Conservation (phyloP, 208 protist genomes). For the Porcisia deanei region DNA sequence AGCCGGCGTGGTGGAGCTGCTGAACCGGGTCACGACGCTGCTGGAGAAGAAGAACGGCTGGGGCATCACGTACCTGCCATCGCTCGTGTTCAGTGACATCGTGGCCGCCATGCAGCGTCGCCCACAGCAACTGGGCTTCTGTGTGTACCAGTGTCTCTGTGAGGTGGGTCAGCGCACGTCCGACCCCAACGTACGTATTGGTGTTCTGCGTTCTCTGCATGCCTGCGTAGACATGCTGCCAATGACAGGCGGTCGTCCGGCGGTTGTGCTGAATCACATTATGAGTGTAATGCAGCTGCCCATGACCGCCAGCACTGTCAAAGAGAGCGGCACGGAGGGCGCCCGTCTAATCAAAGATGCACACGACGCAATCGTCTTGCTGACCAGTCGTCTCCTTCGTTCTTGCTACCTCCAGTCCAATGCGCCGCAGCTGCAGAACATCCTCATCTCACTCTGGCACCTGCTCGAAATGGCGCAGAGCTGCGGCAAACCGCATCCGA, state of each 20-base stretch:
- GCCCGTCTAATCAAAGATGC: conserved; percentile 23
- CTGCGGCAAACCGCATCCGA: conserved; percentile 14
- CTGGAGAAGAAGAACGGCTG: conserved; percentile 55
- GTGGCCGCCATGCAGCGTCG: conserved; percentile 55
- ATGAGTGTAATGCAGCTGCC: conserved; percentile 27
- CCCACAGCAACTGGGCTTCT: conserved; percentile 65
- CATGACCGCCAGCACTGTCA: conserved; percentile 3
- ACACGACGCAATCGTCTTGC: conserved; percentile 35
- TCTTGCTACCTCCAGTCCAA: conserved; percentile 56
- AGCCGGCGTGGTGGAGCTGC: conserved; percentile 50
- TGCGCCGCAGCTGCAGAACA: conserved; percentile 61
- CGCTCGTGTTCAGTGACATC: conserved; percentile 61
- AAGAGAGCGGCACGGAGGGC: conserved; percentile 5
- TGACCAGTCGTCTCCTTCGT: conserved; percentile 38
- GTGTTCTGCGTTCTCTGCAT: conserved; percentile 52
- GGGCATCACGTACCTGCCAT: conserved; percentile 39
- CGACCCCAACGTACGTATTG: conserved; percentile 37
- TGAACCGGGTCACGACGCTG: conserved; percentile 43
- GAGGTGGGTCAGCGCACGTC: conserved; percentile 29
- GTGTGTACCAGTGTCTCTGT: conserved; percentile 59
- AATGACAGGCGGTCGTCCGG: conserved; percentile 65
- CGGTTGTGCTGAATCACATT: conserved; percentile 40
- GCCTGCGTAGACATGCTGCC: conserved; percentile 47
- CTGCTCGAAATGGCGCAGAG: conserved; percentile 19
- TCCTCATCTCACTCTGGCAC: conserved; percentile 37